Evolutionary conservation across 441 rosid species (phyloP), one percentile per base, ranked within the genome.

Genomic region (Adansonia rubrostipa): DNA sequence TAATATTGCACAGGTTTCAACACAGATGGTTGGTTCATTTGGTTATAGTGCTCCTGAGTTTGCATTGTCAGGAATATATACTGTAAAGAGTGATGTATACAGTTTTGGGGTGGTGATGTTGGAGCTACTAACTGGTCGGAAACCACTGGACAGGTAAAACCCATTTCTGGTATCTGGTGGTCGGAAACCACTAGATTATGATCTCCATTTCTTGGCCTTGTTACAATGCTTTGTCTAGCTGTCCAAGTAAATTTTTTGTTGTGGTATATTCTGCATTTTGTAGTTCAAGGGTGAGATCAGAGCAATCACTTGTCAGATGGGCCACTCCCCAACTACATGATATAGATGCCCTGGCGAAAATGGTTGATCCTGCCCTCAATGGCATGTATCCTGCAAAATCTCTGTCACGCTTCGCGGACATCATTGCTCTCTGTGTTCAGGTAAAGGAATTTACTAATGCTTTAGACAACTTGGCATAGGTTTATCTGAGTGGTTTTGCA

Each of bases 21-120:
- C 97, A 3, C 96, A 92, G 86, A 83, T 96, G 93, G 91, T 94
- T 79, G 99, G 97, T 71, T 90, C 98, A 60, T 96, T 94, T 77
- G 98, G 99, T 80, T 96, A 96, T 75, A 94, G 99, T 51, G 97
- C 99, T 60, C 99, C 99, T 6, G 99, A 96, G 86, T 96, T 94
- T 85, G 97, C 93, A 44, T 83, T 96, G 85, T 96, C 99, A 0
- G 97, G 98, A 80, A 82, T 94, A 48, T 96, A 96, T 75, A 96
- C 98, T 1, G 97, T 91, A 19, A 92, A 92, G 85, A 94, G 98
- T 75, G 99, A 96, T 67, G 99, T 96, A 3, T 96, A 96, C 88
- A 96, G 97, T 77, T 96, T 96, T 63, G 98, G 99, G 61, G 98
- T 96, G 65, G 99, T 92, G 70, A 94, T 94, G 99, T 85, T 96